Base-by-base conservation (phyloP, 495 filamentous ascomycete genomes). In the Aspergillus nidulans region DNA sequence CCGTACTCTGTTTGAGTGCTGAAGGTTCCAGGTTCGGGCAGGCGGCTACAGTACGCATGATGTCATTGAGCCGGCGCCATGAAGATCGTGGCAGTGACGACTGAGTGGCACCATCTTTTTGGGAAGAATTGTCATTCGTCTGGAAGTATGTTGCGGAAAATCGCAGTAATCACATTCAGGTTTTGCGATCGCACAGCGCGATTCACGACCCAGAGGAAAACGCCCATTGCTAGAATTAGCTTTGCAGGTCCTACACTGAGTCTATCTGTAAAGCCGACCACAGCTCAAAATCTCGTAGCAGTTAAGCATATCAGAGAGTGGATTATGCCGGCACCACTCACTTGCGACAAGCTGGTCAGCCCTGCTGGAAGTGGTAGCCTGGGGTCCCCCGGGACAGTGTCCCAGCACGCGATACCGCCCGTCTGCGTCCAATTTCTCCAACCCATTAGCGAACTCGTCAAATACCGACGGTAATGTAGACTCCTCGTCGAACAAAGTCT, bases 241-340 rank as follows among this genome's bases (percentile, higher is more conserved):
- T 28, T 5, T 28, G 26, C 26, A 28, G 26, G 30, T 12, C 30
- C 30, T 34, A 12, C 10, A 28, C 30, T 12, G 15, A 34, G 30
- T 34, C 44, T 24, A 49, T 6, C 15, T 21, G 13, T 38, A 36
- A 15, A 55, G 48, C 41, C 25, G 28, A 46, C 72, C 48, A 2
- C 65, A 41, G 49, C 71, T 75, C 45, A 77, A 57, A 55, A 64
- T 72, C 46, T 77, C 74, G 56, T 75, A 77, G 1, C 64, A 65
- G 60, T 71, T 71, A 6, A 77, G 61, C 74, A 77, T 77, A 18
- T 73, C 70, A 13, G 63, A 71, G 2, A 77, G 58, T 32, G 45
- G 65, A 16, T 49, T 52, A 5, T 12, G n/a, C 1, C n/a, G n/a
- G n/a, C n/a, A n/a, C n/a, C n/a, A n/a, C n/a, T n/a, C n/a, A n/a